These are phyloP conservation scores for Pleurotus cornucopiae DNA, from an alignment of 768 basidiomycete species.

Conservation along the genomic window DNA sequence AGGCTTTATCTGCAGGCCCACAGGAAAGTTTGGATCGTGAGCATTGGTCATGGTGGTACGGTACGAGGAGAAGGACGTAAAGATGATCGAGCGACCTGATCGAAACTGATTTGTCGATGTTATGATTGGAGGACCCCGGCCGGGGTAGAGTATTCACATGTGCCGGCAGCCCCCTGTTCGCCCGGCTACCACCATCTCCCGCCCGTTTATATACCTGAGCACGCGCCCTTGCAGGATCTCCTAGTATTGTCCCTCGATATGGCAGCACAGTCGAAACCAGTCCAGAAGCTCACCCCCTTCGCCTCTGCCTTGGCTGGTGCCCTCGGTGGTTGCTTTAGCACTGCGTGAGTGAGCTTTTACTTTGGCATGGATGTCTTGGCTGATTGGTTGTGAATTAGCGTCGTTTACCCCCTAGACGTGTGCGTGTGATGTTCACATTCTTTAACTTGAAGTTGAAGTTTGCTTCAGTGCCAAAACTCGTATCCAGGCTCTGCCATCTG, in stretches of 20 bases:
- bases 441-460: conserved; percentile 8
- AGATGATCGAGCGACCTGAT: background rate
- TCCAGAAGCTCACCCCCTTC: conserved; percentile 75
- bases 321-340: conserved; percentile 88
- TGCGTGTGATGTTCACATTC: conserved; percentile 31
- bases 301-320: conserved; percentile 91
- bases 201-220: conserved; percentile 4
- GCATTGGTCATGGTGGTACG: background rate
- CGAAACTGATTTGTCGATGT: background rate
- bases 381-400: conserved; percentile 35
- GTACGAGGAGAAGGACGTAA: background rate
- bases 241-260: conserved; percentile 20
- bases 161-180: conserved; percentile 14
- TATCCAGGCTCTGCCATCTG: conserved; percentile 73
- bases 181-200: conserved; percentile 1
- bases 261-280: conserved; percentile 53
- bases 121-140: background rate
- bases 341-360: conserved; percentile 60
- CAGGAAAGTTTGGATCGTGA: conserved; percentile 35
- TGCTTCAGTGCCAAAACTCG: conserved; percentile 80
- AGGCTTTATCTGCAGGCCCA: conserved; percentile 30
- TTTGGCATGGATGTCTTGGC: conserved; percentile 6
- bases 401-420: conserved; percentile 96
- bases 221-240: background rate
- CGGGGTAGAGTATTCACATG: conserved; percentile 14